These are phyloP conservation scores for Eimeria necatrix DNA, from an alignment of 169 alveolate genomes.

Conservation along the genomic window DNA sequence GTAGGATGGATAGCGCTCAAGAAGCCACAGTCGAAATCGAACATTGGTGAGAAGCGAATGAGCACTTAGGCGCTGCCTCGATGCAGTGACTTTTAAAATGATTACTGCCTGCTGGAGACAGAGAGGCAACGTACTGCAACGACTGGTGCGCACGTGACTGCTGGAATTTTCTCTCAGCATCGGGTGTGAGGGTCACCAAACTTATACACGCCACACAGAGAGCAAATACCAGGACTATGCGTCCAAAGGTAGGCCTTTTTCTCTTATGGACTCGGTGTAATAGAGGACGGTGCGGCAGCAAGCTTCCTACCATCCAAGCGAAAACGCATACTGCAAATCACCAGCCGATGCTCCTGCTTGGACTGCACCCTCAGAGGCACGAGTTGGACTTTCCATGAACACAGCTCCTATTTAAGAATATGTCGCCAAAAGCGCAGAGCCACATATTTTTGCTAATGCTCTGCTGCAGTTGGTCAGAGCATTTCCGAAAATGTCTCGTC, in stretches of 20 bases:
- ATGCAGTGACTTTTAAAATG: too few species aligned
- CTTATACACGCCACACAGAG: constrained; percentile 49
- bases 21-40: constrained; percentile 62
- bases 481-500: constrained; percentile 55
- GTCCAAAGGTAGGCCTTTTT: constrained; percentile 30
- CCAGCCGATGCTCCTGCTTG: not conserved
- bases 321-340: too few species aligned
- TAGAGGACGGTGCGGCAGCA: not conserved
- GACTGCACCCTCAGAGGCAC: not conserved
- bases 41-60: constrained; percentile 66
- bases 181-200: constrained; percentile 62
- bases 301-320: too few species aligned
- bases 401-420: too few species aligned
- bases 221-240: constrained; percentile 74
- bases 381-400: not conserved
- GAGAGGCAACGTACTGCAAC: not conserved
- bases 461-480: constrained; percentile 44
- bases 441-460: not conserved
- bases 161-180: constrained; percentile 42
- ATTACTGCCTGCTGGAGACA: not conserved
- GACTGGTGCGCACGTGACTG: not conserved
- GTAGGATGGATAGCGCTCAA: constrained; percentile 49
- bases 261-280: not conserved
- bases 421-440: not conserved
- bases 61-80: not conserved